Conservation (phyloP, 768 basidiomycete species). For the Scleroderma bovista region DNA sequence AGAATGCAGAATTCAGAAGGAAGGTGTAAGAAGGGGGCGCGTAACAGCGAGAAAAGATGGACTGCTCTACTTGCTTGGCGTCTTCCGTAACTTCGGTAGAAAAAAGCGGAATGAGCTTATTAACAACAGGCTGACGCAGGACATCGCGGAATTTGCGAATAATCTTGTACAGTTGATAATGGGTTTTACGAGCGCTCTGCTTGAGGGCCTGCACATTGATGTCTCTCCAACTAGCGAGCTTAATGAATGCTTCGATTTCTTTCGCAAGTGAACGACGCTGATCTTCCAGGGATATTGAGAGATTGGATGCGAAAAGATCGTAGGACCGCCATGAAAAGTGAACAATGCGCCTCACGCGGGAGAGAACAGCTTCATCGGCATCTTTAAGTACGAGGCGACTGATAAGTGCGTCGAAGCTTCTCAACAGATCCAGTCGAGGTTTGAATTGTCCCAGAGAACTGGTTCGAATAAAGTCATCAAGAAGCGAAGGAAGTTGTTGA, state of each 20-base stretch:
- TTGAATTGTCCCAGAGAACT: conserved; percentile 84
- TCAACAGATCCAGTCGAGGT: conserved; percentile 59
- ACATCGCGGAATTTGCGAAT: conserved; percentile 90
- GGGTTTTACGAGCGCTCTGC: conserved; percentile 85
- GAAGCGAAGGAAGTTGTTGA: conserved; percentile 60
- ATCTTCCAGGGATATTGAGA: conserved; percentile 44
- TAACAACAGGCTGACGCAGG: conserved; percentile 63
- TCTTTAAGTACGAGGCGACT: conserved; percentile 31
- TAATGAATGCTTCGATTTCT: conserved; percentile 80
- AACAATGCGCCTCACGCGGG: conserved; percentile 54
- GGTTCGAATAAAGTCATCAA: conserved; percentile 72
- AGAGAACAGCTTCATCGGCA: conserved; percentile 29
- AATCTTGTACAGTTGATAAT: conserved; percentile 85
- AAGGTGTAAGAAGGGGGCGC: background rate
- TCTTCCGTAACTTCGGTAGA: conserved; percentile 33
- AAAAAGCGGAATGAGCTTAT: conserved; percentile 33
- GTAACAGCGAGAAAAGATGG: background rate
- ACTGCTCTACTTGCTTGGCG: conserved; percentile 8
- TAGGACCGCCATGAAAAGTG: conserved; percentile 59
- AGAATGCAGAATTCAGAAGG: background rate
- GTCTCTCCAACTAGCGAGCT: conserved; percentile 98
- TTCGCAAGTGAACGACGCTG: conserved; percentile 66
- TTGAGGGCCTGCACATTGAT: conserved; percentile 91
- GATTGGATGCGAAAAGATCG: conserved; percentile 45
- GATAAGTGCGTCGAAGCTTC: conserved; percentile 58